phyloP scores from a whole-genome alignment of 352 stramenopile species.

The Aphanomyces euteiches region DNA sequence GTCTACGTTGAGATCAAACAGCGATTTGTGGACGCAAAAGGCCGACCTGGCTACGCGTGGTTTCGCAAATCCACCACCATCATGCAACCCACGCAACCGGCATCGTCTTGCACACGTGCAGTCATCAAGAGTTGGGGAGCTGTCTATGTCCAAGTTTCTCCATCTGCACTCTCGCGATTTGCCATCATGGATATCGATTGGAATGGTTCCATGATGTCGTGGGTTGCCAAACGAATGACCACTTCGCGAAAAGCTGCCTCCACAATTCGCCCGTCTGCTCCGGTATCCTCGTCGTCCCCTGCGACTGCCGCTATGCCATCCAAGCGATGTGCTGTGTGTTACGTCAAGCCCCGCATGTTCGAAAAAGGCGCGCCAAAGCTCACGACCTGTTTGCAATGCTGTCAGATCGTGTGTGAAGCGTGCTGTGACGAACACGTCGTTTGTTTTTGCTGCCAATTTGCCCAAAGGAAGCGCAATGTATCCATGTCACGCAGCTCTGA shows the following conservation, averaged over 20 bases:
- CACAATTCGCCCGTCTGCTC: background rate
- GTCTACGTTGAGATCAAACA: background rate
- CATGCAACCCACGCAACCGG: background rate
- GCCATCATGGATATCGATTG: conserved; percentile 26
- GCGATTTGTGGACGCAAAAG: background rate
- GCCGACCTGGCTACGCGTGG: background rate
- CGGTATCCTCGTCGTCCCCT: background rate
- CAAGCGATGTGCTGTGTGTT: background rate
- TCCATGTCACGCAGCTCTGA: background rate
- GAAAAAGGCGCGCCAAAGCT: background rate
- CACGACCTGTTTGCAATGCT: background rate
- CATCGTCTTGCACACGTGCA: background rate
- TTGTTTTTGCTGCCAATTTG: background rate
- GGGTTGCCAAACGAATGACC: conserved; percentile 8
- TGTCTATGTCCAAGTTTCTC: conserved; percentile 15
- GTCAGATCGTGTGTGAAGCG: background rate
- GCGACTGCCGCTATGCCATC: background rate
- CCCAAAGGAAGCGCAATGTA: conserved; percentile 7
- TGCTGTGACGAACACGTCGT: background rate
- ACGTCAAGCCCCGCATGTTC: background rate
- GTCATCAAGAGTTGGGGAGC: conserved; percentile 18
- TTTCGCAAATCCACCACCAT: background rate
- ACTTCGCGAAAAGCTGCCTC: background rate
- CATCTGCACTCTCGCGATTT: conserved; percentile 2
- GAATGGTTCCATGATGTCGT: conserved; percentile 24